Evolutionary conservation across 306 rosid genomes (phyloP).

Genomic region (Quercus glauca): DNA sequence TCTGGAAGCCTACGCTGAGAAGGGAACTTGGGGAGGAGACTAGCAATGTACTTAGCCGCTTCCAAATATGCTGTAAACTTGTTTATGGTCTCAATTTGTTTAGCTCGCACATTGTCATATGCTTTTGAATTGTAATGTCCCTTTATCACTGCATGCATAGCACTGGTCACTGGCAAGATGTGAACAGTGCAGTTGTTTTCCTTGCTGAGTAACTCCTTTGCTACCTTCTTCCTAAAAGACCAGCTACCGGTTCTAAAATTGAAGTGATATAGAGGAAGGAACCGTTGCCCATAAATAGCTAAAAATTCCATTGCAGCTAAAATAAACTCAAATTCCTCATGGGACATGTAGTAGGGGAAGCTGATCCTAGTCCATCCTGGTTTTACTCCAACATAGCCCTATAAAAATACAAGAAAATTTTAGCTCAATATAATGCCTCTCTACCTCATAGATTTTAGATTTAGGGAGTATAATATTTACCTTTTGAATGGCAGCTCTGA

Average conservation of each 20-base stretch:
- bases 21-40: conserved; percentile 60
- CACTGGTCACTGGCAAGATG: conserved; percentile 9
- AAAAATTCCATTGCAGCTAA: conserved; percentile 67
- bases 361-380: conserved; percentile 93
- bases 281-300: conserved; percentile 71
- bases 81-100: conserved; percentile 12
- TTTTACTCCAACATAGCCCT: conserved; percentile 76
- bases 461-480: conserved; percentile 24
- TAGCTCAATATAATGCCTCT: neutral
- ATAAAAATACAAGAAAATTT: neutral
- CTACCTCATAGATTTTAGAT: neutral
- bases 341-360: conserved; percentile 76
- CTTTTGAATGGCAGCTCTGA: conserved; percentile 62
- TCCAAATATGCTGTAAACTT: conserved; percentile 38
- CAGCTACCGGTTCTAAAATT: conserved; percentile 60
- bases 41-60: conserved; percentile 45
- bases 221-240: conserved; percentile 43
- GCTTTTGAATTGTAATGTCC: neutral
- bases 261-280: conserved; percentile 63
- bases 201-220: conserved; percentile 32
- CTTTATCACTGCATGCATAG: neutral
- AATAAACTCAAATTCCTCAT: conserved; percentile 75
- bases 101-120: conserved; percentile 3
- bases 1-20: conserved; percentile 36
- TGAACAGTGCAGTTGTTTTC: conserved; percentile 20